Evolutionary conservation across 2,329 filamentous ascomycete genomes (phyloP), one percentile per base, ranked within the genome.

Genomic region (Curvularia hawaiiensis): DNA sequence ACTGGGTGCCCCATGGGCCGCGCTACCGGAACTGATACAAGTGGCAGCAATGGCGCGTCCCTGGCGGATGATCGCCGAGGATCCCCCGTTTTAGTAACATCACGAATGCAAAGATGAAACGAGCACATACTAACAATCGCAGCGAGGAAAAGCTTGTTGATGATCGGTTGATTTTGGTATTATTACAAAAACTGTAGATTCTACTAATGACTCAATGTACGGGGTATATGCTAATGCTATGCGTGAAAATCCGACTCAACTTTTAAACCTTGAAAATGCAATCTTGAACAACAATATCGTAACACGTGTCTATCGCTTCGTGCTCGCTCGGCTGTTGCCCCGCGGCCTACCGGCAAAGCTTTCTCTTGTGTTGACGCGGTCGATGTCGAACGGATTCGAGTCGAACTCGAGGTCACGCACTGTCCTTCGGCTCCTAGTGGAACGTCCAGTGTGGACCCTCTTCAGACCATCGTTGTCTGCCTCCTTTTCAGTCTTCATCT

Each of bases 331-430:
- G 48, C 69, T 71, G 43, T 62, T 66, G 10, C 51, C 54, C 20
- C 68, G 63, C n/a, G 58, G 56, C 52, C 68, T 66, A 45, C 50
- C 56, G 11, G 52, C 64, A 61, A 82, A 82, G 56, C 76, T 79
- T 52, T 82, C 79, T 54, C 76, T 67, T 28, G 80, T 83, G 58
- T 82, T 74, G 14, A 82, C 76, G 1, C 79, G 76, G 59, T 83
- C 80, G 40, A 83, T 77, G 52, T 81, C 79, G 60, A 78, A 83
- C 5, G 80, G 80, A 60, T 77, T 81, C n/a, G 78, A 75, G 45
- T 80, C 77, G 50, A 65, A 75, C 22, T 75, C 67, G 10, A 66
- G 58, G 9, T 60, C 67, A 26, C 70, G 66, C 24, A 66, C 58
- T 3, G 68, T 68, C 54, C 61, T 64, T 50, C 51, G 66, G 47